Evolutionary conservation across 1,284 basidiomycete genomes (phyloP).

Genomic region (Thecaphora thlaspeos): DNA sequence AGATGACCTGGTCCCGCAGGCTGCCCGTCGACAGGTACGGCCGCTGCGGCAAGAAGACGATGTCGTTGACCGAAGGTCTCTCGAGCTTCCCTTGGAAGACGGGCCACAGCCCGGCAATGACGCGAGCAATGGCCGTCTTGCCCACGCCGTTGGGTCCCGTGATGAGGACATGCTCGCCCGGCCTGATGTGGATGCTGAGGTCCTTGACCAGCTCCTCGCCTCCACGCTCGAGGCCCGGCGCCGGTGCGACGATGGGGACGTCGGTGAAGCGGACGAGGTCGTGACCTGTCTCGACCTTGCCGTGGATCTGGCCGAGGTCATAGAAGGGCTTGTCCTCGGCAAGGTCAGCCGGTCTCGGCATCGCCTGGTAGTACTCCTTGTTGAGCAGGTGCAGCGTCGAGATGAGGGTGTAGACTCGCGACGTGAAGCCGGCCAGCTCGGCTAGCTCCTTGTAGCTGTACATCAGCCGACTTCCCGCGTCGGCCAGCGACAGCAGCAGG

Average conservation of each 20-base stretch:
- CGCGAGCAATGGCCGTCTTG: constrained; percentile 87
- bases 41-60: constrained; percentile 88
- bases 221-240: constrained; percentile 62
- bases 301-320: constrained; percentile 58
- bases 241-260: constrained; percentile 76
- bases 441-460: constrained; percentile 81
- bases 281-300: constrained; percentile 39
- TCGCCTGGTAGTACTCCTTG: constrained; percentile 50
- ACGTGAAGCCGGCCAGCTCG: constrained; percentile 87
- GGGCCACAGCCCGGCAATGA: constrained; percentile 84
- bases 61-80: constrained; percentile 58
- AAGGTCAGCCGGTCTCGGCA: constrained; percentile 46
- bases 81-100: constrained; percentile 60
- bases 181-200: constrained; percentile 70
- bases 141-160: constrained; percentile 81
- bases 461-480: constrained; percentile 90
- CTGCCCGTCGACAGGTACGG: constrained; percentile 86
- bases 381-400: constrained; percentile 71
- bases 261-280: constrained; percentile 39
- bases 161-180: constrained; percentile 88
- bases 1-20: constrained; percentile 75
- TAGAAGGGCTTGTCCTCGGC: constrained; percentile 47
- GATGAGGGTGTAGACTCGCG: constrained; percentile 81
- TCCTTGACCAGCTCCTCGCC: constrained; percentile 71
- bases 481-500: constrained; percentile 84